Conservation (phyloP, 2,329 filamentous ascomycete species). For the Cladosporium sp. region DNA sequence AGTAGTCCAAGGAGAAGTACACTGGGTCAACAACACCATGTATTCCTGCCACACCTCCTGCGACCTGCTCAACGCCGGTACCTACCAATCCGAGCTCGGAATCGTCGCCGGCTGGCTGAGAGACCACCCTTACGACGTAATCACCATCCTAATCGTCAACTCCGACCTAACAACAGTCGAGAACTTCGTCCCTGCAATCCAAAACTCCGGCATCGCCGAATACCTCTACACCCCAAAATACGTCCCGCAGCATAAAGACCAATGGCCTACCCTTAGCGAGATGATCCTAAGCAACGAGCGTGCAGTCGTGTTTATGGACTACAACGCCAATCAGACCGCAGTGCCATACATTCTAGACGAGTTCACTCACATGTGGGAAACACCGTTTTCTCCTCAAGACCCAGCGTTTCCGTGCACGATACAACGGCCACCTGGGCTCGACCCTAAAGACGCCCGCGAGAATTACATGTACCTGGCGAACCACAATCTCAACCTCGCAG, state of each 20-base stretch:
- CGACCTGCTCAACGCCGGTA: conserved; percentile 76
- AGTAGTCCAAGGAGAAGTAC: conserved; percentile 61
- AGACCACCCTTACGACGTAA: conserved; percentile 77
- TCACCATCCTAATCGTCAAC: conserved; percentile 84
- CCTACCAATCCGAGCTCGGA: conserved; percentile 71
- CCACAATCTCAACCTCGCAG: conserved; percentile 83
- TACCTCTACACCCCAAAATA: conserved; percentile 73
- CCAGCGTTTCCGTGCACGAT: conserved; percentile 73
- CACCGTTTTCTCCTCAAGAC: conserved; percentile 74
- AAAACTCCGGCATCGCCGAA: conserved; percentile 68
- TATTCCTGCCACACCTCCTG: conserved; percentile 87
- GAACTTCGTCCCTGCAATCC: conserved; percentile 67
- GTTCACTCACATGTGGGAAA: conserved; percentile 89
- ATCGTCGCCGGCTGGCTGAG: conserved; percentile 72
- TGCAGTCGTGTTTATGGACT: conserved; percentile 81
- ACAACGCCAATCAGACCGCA: conserved; percentile 73
- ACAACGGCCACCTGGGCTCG: conserved; percentile 72
- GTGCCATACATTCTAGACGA: conserved; percentile 85
- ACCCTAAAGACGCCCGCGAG: conserved; percentile 50
- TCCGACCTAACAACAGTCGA: conserved; percentile 67
- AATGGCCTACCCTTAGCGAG: conserved; percentile 81
- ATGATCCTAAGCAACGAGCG: conserved; percentile 69
- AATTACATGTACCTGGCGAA: conserved; percentile 79
- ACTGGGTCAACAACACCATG: conserved; percentile 56
- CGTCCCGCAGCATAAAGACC: conserved; percentile 67